Evolutionary conservation across 176 grass and related monocot species (phyloP), one percentile per base, ranked within the genome.

Genomic region (Paspalum notatum): DNA sequence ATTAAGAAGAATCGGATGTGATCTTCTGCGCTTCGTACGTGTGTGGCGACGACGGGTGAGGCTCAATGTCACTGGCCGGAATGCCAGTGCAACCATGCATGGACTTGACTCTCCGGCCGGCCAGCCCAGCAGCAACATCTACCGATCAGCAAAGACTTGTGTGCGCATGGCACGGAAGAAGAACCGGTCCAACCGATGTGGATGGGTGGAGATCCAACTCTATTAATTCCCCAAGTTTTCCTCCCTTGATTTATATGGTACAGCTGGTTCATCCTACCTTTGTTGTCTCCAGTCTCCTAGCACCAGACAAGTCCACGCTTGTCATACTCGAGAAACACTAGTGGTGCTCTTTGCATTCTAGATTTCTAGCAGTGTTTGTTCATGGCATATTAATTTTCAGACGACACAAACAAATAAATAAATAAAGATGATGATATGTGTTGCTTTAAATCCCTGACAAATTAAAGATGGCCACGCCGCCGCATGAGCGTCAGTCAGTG

Each of bases 251-350:
- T 76, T 75, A 13, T 42, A 41, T 44, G 74, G 43, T 70, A 70
- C 44, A 27, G 59, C 39, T 21, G 10, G 21, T 40, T 14, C n/a
- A 20, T 38, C 27, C 32, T 32, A 32, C 32, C 24, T 50, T 15
- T 85, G 74, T 15, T 85, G 74, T 77, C 65, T 71, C 66, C 74
- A 73, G 70, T 74, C 59, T 83, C 80, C 70, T 77, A 89, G 69
- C 76, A 89, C 22, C 76, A 48, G 70, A 56, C 82, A 26, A 80
- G 76, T 74, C 68, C 6, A 79, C 48, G 51, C 13, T 79, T 59
- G 49, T 67, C 40, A 66, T 52, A 43, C 42, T 60, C 5, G 32
- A 41, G 5, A 56, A 39, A 51, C 16, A 51, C 68, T 26, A 27
- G 40, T 38, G 14, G 40, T 38, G 14, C 13, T 4, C 8, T 10